Percentiles rank a stretch among this genome's conserved stretches.
Conservation (phyloP, 768 basidiomycete species). For the Psilocybe subaeruginosa region DNA sequence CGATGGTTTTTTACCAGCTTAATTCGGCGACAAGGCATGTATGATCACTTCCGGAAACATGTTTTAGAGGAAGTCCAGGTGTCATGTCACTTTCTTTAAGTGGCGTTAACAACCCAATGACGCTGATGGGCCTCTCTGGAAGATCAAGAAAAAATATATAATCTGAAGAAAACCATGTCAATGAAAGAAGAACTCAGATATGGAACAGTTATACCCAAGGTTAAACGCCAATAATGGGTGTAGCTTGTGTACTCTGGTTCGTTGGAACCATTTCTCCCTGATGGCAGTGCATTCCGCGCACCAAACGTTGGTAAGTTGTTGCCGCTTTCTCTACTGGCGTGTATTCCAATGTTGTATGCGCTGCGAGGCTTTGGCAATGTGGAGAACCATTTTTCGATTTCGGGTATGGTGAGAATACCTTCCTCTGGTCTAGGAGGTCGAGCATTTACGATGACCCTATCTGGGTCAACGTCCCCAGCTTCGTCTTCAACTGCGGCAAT, state of each 20-base stretch:
- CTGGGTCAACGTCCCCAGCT: constrained; percentile 62
- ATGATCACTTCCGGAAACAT: constrained; percentile 87
- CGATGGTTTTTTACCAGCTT: constrained; percentile 25
- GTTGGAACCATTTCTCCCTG: constrained; percentile 51
- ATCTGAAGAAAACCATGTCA: constrained; percentile 49
- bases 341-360: constrained; percentile 65
- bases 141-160: constrained; percentile 84
- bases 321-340: constrained; percentile 17
- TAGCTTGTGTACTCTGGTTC: constrained; percentile 91
- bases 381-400: constrained; percentile 55
- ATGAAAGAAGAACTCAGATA: not conserved
- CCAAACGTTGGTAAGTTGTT: constrained; percentile 50
- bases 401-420: constrained; percentile 65
- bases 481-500: constrained; percentile 45
- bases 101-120: constrained; percentile 64
- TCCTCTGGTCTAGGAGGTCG: constrained; percentile 61
- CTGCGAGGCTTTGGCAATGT: constrained; percentile 51
- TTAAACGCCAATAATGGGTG: constrained; percentile 84
- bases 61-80: constrained; percentile 78
- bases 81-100: constrained; percentile 60
- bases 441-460: constrained; percentile 74
- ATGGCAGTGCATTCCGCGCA: constrained; percentile 41
- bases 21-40: constrained; percentile 77
- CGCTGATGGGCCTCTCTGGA: constrained; percentile 29
- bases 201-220: constrained; percentile 55